phyloP scores from a whole-genome alignment of 2,329 filamentous ascomycete species.

The Diplodia sapinea region DNA sequence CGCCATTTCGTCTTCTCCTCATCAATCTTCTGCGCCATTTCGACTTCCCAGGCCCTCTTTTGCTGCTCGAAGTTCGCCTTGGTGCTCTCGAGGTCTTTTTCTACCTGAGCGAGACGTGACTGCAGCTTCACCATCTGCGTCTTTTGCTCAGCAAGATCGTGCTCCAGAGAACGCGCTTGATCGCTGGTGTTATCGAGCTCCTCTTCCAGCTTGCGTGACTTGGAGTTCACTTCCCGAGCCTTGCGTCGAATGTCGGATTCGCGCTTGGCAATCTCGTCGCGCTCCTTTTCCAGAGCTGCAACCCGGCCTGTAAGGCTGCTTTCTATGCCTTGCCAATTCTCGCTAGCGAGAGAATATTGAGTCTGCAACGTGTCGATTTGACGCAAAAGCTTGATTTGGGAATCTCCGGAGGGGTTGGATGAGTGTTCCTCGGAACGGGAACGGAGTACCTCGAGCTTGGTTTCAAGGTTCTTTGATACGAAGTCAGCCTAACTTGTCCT shows the following conservation, averaged over 20 bases:
- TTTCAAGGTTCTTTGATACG: slow-evolving; percentile 71
- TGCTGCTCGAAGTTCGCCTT: slow-evolving; percentile 64
- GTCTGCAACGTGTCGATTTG: slow-evolving; percentile 96
- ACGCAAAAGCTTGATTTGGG: slow-evolving; percentile 85
- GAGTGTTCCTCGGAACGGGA: slow-evolving; percentile 86
- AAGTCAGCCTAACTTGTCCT: slow-evolving; percentile 37
- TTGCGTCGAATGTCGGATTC: slow-evolving; percentile 90
- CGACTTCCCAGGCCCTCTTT: slow-evolving; percentile 63
- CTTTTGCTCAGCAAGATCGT: slow-evolving; percentile 67
- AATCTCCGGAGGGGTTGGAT: slow-evolving; percentile 78
- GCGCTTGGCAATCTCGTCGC: slow-evolving; percentile 80
- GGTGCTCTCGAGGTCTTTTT: slow-evolving; percentile 67
- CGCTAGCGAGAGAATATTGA: slow-evolving; percentile 90
- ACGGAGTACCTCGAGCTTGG: slow-evolving; percentile 87
- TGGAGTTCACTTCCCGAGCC: slow-evolving; percentile 79
- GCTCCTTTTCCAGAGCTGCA: slow-evolving; percentile 82
- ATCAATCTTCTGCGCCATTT: slow-evolving; percentile 64
- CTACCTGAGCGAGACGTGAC: slow-evolving; percentile 66
- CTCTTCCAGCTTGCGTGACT: slow-evolving; percentile 74
- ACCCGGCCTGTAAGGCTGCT: slow-evolving; percentile 80
- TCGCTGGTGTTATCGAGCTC: slow-evolving; percentile 76
- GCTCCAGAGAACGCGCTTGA: slow-evolving; percentile 67
- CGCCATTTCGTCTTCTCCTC: slow-evolving; percentile 69
- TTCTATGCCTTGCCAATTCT: slow-evolving; percentile 98
- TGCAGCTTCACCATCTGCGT: slow-evolving; percentile 67